Evolutionary conservation across 164 flowering plant species (phyloP), one percentile per base, ranked within the genome.

Genomic region (Santalum album): DNA sequence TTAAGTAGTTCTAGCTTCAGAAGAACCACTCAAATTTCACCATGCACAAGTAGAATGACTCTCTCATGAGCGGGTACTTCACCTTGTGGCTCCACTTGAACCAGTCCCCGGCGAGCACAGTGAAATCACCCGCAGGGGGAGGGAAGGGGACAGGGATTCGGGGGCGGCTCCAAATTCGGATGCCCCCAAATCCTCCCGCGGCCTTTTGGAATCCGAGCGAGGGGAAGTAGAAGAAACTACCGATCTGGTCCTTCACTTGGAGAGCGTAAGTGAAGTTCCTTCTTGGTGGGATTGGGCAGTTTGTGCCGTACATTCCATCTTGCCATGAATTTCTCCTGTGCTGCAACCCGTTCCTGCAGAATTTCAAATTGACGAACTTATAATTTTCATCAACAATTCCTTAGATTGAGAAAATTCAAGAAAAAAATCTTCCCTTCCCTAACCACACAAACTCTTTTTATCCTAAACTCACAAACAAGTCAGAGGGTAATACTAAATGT

Each of bases 251-350:
- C 62, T 91, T 91, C 35, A 72, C 87, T 72, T 91, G 98, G 42
- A 91, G 79, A 16, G 63, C 51, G 54, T 91, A 91, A 20, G 98
- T 92, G 75, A 87, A 82, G 76, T 92, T 92, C 65, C 68, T 73
- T 12, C 96, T 78, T 0, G 98, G 96, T n/a, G 73, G 89, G 60
- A 92, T 92, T 5, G 96, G 97, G 57, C 99, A 94, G 64, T 61
- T 90, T 0, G 99, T 94, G 26, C 99, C 99, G 19, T 39, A 61
- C 1, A 81, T 75, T 46, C 99, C 99, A 72, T 90, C 99, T 55
- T 87, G 85, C 90, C 90, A 94, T 58, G 99, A 94, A 51, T 90
- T 94, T 70, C 82, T 85, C 64, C 99, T 83, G 35, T 94, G 92
- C 65, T 90, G 99, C 43, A 94, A 24, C 12, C 99, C 99, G 60